These are phyloP conservation scores for Tritrichomonas musculus DNA, from an alignment of 208 protist species.

Conservation along the genomic window DNA sequence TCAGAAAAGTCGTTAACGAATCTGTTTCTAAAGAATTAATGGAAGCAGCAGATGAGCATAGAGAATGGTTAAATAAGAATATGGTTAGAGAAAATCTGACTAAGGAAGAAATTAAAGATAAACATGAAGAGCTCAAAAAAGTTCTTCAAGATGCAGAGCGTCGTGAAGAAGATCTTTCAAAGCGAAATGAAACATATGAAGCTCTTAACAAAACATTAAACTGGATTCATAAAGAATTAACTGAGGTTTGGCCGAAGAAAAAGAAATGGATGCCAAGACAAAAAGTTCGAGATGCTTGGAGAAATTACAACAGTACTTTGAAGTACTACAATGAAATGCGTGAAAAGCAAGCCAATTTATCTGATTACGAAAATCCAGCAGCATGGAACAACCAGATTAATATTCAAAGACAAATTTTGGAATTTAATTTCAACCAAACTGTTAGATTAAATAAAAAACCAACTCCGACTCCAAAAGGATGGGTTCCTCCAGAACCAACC, in stretches of 20 bases:
- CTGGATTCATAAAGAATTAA: not conserved
- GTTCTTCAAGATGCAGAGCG: not conserved
- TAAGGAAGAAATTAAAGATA: not conserved
- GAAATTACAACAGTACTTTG: not conserved
- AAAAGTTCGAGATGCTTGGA: not conserved
- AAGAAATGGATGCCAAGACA: not conserved
- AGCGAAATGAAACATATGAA: not conserved
- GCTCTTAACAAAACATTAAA: not conserved
- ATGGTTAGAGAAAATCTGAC: not conserved
- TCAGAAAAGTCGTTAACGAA: not conserved
- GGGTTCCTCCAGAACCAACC: not conserved
- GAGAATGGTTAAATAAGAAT: not conserved
- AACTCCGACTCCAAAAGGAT: not conserved
- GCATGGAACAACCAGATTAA: conserved; percentile 2
- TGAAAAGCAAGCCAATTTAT: not conserved
- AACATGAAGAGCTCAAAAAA: not conserved
- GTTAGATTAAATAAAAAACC: not conserved
- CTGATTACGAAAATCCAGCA: not conserved
- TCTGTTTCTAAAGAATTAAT: not conserved
- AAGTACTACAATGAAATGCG: not conserved
- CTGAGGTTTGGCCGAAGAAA: not conserved
- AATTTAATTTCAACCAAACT: not conserved
- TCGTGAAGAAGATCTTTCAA: not conserved
- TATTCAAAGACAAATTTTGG: not conserved
- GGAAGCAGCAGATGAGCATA: not conserved